These are phyloP conservation scores for Posidonia australis DNA, from an alignment of 106 monocot genomes.

Conservation along the genomic window DNA sequence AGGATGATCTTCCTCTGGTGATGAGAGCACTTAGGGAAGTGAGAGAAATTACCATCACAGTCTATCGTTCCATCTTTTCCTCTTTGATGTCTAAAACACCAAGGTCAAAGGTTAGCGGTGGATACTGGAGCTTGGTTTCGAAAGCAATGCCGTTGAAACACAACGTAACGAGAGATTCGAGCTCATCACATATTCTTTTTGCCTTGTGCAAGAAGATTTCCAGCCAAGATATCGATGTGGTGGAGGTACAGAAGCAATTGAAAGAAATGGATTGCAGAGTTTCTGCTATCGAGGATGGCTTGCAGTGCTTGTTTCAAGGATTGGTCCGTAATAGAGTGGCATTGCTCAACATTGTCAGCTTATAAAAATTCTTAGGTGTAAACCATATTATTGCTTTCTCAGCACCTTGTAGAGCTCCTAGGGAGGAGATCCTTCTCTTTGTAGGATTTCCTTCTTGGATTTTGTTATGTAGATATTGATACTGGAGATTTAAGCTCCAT, in stretches of 20 bases:
- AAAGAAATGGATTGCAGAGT: conserved; percentile 2
- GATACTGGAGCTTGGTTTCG: conserved; percentile 5
- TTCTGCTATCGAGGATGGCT: not conserved
- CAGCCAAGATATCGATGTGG: not conserved
- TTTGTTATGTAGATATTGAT: too few relatives aligned
- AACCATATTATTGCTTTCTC: too few relatives aligned
- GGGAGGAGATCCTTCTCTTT: too few relatives aligned
- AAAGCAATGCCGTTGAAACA: not conserved
- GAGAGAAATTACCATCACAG: conserved; percentile 5
- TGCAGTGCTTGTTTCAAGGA: conserved; percentile 8
- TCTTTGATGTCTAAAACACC: not conserved
- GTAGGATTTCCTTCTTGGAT: too few relatives aligned
- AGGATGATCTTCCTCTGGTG: not conserved
- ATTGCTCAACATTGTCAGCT: conserved; percentile 16
- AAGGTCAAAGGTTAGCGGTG: not conserved
- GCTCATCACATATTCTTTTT: not conserved
- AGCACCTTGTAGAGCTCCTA: too few relatives aligned
- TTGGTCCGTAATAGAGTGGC: conserved; percentile 12
- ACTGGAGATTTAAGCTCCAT: too few relatives aligned
- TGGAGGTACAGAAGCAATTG: conserved; percentile 11
- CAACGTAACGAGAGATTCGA: not conserved
- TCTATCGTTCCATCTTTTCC: conserved; percentile 1
- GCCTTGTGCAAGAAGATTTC: conserved; percentile 1
- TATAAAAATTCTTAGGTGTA: not conserved
- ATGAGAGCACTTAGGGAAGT: conserved; percentile 4